phyloP scores from a whole-genome alignment of 2,329 filamentous ascomycete species.

The Colletotrichum nymphaeae region DNA sequence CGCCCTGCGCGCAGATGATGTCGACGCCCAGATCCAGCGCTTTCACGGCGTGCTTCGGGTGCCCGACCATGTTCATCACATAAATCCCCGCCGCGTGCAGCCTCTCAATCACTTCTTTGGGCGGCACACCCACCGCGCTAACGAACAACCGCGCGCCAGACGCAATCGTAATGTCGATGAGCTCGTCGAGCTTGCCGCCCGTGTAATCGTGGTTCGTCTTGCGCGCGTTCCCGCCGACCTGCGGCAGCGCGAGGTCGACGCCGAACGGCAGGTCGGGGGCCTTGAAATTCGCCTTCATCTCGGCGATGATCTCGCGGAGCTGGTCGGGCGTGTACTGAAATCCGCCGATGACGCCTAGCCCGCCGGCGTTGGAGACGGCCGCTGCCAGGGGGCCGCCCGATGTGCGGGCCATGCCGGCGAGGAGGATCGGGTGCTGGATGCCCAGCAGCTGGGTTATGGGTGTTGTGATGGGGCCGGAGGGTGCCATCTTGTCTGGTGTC shows the following conservation, averaged over 20 bases:
- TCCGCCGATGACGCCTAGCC: constrained; percentile 80
- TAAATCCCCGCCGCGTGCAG: constrained; percentile 84
- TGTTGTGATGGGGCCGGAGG: constrained; percentile 72
- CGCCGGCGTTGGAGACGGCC: constrained; percentile 89
- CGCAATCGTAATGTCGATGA: constrained; percentile 87
- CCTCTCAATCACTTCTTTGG: constrained; percentile 75
- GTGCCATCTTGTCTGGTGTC: constrained; percentile 48
- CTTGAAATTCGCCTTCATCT: constrained; percentile 81
- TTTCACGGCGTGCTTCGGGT: constrained; percentile 91
- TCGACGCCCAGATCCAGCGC: constrained; percentile 89
- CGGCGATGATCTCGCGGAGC: constrained; percentile 83
- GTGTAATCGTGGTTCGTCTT: constrained; percentile 98
- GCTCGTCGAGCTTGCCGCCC: constrained; percentile 84
- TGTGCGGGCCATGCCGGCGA: constrained; percentile 93
- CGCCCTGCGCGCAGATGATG: constrained; percentile 91
- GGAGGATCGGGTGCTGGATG: constrained; percentile 89
- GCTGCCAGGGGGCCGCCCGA: constrained; percentile 83
- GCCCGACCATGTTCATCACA: constrained; percentile 98
- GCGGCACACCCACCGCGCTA: constrained; percentile 88
- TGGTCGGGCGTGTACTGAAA: constrained; percentile 79
- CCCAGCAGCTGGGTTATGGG: constrained; percentile 82
- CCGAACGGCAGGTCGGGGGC: constrained; percentile 83
- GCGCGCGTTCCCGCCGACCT: constrained; percentile 84
- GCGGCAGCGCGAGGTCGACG: constrained; percentile 90
- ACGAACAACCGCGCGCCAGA: constrained; percentile 90